phyloP scores from a whole-genome alignment of 257 asterid species.

The Solanum raphanifolium region DNA sequence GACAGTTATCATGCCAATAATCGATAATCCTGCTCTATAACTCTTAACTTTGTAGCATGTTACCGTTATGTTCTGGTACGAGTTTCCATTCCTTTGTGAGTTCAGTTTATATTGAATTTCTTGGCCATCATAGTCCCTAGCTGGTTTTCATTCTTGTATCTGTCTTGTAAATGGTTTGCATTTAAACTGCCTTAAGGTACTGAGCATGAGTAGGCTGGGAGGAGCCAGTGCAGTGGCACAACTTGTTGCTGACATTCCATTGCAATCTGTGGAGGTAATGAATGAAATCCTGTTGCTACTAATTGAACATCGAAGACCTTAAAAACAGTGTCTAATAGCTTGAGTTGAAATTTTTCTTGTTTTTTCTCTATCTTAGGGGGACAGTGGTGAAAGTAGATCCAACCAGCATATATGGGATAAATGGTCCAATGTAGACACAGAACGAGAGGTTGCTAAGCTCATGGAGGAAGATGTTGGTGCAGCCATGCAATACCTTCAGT shows the following conservation, averaged over 20 bases:
- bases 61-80: neutral
- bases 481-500: constrained; percentile 78
- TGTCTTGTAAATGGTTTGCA: neutral
- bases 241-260: constrained; percentile 74
- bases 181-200: constrained; percentile 27
- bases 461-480: constrained; percentile 85
- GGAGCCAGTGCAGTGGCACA: constrained; percentile 92
- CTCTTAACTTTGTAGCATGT: neutral
- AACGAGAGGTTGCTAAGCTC: constrained; percentile 64
- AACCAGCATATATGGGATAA: constrained; percentile 72
- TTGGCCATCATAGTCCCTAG: neutral
- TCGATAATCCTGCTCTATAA: neutral
- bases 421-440: constrained; percentile 81
- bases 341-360: neutral
- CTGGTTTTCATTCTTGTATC: neutral
- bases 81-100: neutral
- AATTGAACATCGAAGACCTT: neutral
- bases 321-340: neutral
- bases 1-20: neutral
- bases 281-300: neutral
- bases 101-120: neutral
- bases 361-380: constrained; percentile 24
- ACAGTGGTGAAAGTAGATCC: constrained; percentile 34
- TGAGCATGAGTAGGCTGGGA: constrained; percentile 89
- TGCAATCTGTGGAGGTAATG: constrained; percentile 59